Base-by-base conservation (phyloP, 768 basidiomycete genomes). In the Termitomyces eurrhizus region DNA sequence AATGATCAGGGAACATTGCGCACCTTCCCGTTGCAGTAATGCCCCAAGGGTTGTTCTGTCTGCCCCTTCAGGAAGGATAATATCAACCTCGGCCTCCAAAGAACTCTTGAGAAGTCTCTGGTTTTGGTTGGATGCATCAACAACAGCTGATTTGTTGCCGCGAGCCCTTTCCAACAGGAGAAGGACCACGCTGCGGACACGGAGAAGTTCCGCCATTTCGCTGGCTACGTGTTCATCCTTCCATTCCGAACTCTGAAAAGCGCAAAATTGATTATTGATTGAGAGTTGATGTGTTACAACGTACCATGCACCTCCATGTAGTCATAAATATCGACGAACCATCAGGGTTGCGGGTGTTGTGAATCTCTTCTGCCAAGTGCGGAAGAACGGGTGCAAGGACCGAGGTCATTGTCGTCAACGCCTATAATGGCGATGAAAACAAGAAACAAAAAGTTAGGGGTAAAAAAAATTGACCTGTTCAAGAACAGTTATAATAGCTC, bases 321-420 rank as follows among this genome's bases (percentile, higher is more conserved):
- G 75, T 78, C 62, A 77, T 76, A 67, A 95, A 96, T n/a, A 92
- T 80, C 0, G 92, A 95, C 0, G 69, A 70, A 0, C 65, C 69
- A 35, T 77, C 69, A 6, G 68, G 65, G 51, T 74, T 70, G 70
- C 71, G 64, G 26, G 77, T 74, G 33, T 82, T 78, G 65, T 91
- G 81, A 58, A 95, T 84, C 72, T 98, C 96, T 73, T 97, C 95
- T 0, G 93, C 90, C 6, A 97, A 82, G 68, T 96, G 91, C 9
- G 96, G 96, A 2, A 93, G 77, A 32, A 98, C 86, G 0, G 96
- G 96, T 0, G 93, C 91, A 50, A 95, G 76, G 2, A 93, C 80
- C 3, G 79, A 80, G 1, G 84, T 84, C 74, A 93, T 82, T 2
- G 84, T 87, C 33, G 77, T 74, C 53, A 95, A 72, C 42, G 87